phyloP scores from a whole-genome alignment of 192 early-diverging fungal species.

The Rhizophagus sp. region DNA sequence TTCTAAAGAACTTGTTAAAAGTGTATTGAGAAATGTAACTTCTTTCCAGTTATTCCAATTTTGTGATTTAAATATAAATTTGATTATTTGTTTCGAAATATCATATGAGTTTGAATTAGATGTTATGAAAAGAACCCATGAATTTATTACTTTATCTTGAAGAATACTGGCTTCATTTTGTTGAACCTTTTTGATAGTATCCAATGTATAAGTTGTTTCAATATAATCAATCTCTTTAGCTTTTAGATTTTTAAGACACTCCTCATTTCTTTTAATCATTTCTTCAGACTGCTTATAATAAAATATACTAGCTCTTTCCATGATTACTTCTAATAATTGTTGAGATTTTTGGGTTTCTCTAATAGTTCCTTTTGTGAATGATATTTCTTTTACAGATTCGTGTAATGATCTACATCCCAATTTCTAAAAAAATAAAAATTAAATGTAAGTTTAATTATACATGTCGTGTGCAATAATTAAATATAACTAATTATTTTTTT shows the following conservation, averaged over 20 bases:
- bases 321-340: constrained; percentile 62
- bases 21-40: not conserved
- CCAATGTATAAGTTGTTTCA: constrained; percentile 45
- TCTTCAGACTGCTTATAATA: constrained; percentile 58
- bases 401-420: constrained; percentile 70
- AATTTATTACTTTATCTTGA: constrained; percentile 34
- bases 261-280: constrained; percentile 50
- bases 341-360: constrained; percentile 45
- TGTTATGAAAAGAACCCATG: constrained; percentile 39
- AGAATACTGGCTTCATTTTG: constrained; percentile 58
- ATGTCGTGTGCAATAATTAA: no score
- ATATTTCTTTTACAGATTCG: constrained; percentile 58
- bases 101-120: constrained; percentile 36
- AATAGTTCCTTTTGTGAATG: constrained; percentile 50
- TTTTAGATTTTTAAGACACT: constrained; percentile 61
- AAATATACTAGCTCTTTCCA: constrained; percentile 77
- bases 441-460: no score
- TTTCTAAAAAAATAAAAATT: constrained; percentile 15
- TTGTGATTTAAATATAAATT: not conserved
- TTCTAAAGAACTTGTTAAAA: not conserved
- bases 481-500: no score
- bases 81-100: not conserved
- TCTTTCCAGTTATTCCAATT: not conserved
- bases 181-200: constrained; percentile 39
- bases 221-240: constrained; percentile 71